A percentile compares a stretch with the other conserved stretches of the same genome.
Conservation (phyloP, 108 stramenopile species). For the Stephanodiscus minutulus region DNA sequence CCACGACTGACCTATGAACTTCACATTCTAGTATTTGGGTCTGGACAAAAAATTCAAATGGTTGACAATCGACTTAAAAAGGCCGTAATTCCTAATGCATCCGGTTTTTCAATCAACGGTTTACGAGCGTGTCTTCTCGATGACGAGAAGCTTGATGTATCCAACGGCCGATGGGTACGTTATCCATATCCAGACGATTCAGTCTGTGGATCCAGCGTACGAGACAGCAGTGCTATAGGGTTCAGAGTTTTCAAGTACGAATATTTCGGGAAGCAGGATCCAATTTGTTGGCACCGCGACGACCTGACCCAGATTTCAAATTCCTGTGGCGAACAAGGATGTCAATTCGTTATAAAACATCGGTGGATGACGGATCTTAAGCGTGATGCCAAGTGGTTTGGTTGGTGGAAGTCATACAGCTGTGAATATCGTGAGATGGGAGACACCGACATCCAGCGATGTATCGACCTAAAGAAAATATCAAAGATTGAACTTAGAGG, state of each 20-base stretch:
- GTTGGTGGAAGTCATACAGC: slow-evolving; percentile 31
- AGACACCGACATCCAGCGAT: slow-evolving; percentile 25
- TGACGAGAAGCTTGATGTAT: slow-evolving; percentile 26
- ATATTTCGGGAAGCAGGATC: slow-evolving; percentile 25
- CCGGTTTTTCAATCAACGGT: background rate
- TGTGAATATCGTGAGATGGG: slow-evolving; percentile 39
- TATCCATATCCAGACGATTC: slow-evolving; percentile 38
- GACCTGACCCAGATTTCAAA: slow-evolving; percentile 37
- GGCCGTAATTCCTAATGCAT: background rate
- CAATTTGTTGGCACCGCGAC: slow-evolving; percentile 45
- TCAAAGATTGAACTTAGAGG: slow-evolving; percentile 23
- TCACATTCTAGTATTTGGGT: slow-evolving; percentile 18
- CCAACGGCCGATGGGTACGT: slow-evolving; percentile 32
- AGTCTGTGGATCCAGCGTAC: slow-evolving; percentile 2
- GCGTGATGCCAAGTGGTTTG: slow-evolving; percentile 24
- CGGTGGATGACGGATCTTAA: slow-evolving; percentile 27
- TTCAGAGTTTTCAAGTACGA: background rate
- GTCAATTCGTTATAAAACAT: slow-evolving; percentile 13
- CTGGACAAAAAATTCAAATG: slow-evolving; percentile 21
- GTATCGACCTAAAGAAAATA: slow-evolving; percentile 29
- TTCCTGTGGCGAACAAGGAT: slow-evolving; percentile 31
- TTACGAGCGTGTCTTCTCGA: slow-evolving; percentile 17
- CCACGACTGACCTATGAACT: background rate
- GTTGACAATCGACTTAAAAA: slow-evolving; percentile 5
- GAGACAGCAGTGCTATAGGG: background rate